Evolutionary conservation across 192 early-diverging fungal species (phyloP), one percentile per base, ranked within the genome.

Genomic region (Backusella australiensis): DNA sequence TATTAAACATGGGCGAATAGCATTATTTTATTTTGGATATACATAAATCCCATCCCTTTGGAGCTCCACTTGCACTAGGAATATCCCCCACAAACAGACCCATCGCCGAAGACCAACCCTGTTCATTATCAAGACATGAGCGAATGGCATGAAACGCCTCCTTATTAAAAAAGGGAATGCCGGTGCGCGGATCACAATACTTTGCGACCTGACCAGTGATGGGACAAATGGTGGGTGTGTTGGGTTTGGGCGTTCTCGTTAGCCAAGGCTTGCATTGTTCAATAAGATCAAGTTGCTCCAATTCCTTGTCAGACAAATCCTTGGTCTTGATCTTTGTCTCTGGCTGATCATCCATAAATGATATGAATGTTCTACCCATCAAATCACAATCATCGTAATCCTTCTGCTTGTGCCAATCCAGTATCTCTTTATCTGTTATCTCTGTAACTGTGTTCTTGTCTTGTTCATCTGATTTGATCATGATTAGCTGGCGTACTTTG

Each of bases 151-250:
- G 74, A 81, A 89, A 92, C 7, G 91, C 89, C 3, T 89, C 84
- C 44, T 82, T 81, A 65, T 86, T 90, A 9, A 89, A 87, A 67
- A 89, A 93, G 0, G 91, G 91, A 15, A 91, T 80, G 1, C 77
- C 75, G 17, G 87, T 90, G 9, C 34, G 71, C 0, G 91, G 91
- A 70, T 92, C 90, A 38, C 82, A 79, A 77, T 91, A 93, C 32
- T 81, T 84, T 14, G 91, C 91, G 8, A 78, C 76, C 34, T 87
- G 75, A 8, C 91, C 91, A 7, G 91, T 92, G 49, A 93, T 83
- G 11, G 84, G 87, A 70, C 91, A 93, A 4, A 82, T 35, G 2
- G 81, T 39, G 9, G 82, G 79, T 34, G 80, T 34, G 4, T 65
- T 38, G 8, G 82, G 78, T 67, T 78, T 75, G 4, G 72, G 66